A percentile compares a stretch with the other conserved stretches of the same genome.
Conservation (phyloP, 306 rosid genomes). For the Prosopis cineraria region DNA sequence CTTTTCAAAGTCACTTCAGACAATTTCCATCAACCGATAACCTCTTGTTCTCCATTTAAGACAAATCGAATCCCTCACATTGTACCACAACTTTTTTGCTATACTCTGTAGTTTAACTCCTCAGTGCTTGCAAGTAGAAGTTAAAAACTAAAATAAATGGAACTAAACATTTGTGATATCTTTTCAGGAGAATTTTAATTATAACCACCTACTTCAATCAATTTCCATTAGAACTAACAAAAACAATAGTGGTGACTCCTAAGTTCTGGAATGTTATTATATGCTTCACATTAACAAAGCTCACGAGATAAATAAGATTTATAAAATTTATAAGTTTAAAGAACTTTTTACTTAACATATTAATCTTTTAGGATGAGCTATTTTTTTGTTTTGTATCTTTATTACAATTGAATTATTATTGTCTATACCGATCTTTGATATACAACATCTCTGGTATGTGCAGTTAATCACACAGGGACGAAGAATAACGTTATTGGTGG, state of each 20-base stretch:
- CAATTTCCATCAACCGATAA: background rate
- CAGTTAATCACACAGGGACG: no score
- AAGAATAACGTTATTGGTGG: no score
- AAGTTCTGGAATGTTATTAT: background rate
- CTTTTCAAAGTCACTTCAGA: background rate
- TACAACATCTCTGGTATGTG: no score
- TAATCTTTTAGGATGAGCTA: no score
- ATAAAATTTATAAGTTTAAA: no score
- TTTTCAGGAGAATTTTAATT: background rate
- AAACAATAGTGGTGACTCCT: background rate
- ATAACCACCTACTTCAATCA: background rate
- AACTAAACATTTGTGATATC: background rate
- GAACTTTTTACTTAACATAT: no score
- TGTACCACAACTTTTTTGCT: no score
- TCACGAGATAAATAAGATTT: no score
- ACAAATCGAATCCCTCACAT: background rate
- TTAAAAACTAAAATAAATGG: background rate
- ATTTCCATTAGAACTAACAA: background rate
- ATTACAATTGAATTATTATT: no score
- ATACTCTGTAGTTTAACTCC: background rate
- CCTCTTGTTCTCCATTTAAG: background rate
- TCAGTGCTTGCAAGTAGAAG: background rate
- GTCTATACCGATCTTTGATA: no score
- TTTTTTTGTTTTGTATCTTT: no score
- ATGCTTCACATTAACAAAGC: no score